Percentiles rank a stretch among this genome's conserved stretches.
phyloP scores from a whole-genome alignment of 164 flowering plant species.

The Piper longum region DNA sequence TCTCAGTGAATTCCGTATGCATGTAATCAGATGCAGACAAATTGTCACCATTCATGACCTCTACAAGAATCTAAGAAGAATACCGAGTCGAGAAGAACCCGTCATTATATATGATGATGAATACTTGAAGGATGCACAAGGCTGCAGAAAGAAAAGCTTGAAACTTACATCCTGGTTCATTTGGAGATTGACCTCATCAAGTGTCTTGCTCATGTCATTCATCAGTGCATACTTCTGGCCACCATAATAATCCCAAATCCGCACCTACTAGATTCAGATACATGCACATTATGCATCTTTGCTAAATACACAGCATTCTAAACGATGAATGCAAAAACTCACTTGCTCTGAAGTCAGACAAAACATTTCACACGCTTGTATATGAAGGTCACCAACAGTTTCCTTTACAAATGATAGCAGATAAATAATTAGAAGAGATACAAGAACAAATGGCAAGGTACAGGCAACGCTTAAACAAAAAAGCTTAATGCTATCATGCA shows the following conservation, averaged over 20 bases:
- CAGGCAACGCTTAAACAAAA: no score
- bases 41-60: constrained; percentile 36
- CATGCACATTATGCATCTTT: not conserved
- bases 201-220: constrained; percentile 84
- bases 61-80: constrained; percentile 67
- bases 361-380: constrained; percentile 44
- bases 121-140: no score
- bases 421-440: no score
- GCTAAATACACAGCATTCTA: no score
- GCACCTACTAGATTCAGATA: constrained; percentile 27
- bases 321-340: constrained; percentile 4
- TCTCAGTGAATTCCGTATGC: constrained; percentile 48
- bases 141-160: not conserved
- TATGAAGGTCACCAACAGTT: no score
- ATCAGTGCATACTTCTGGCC: constrained; percentile 54
- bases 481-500: no score
- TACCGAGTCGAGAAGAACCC: not conserved
- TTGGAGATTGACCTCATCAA: constrained; percentile 80
- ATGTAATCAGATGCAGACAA: constrained; percentile 31
- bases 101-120: no score
- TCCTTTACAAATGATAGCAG: no score
- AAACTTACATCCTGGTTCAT: constrained; percentile 85
- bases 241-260: constrained; percentile 87
- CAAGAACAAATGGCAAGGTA: no score
- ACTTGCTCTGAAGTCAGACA: constrained; percentile 52